These are phyloP conservation scores for Agrocybe chaxingu DNA, from an alignment of 768 basidiomycete genomes.

Conservation along the genomic window DNA sequence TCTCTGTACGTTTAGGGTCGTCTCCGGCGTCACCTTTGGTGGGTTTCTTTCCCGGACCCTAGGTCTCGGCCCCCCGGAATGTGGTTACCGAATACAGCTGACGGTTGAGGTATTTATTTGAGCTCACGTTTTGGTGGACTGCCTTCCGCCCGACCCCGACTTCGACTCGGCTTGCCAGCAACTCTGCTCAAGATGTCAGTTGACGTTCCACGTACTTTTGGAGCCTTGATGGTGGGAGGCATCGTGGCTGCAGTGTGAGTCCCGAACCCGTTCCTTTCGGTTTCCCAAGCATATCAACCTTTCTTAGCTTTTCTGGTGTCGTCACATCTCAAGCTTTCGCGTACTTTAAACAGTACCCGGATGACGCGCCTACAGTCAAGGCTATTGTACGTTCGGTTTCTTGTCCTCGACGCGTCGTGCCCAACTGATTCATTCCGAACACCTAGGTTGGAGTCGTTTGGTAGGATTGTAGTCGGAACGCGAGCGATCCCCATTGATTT, in stretches of 20 bases:
- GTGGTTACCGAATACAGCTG: no score
- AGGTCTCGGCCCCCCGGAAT: no score
- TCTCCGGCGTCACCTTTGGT: no score
- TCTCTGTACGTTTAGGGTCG: no score
- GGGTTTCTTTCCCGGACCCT: no score
- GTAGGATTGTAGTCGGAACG: background rate
- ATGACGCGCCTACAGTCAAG: conserved; percentile 27
- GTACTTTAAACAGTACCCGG: conserved; percentile 36
- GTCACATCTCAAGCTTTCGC: conserved; percentile 33
- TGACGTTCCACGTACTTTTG: conserved; percentile 30
- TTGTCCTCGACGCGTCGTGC: background rate
- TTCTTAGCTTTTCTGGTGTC: conserved; percentile 35
- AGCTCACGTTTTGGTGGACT: no score
- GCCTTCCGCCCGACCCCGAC: no score
- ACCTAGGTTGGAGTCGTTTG: conserved; percentile 21
- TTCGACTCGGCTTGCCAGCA: no score
- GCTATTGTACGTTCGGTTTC: conserved; percentile 24
- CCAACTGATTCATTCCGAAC: background rate
- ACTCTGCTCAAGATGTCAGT: conserved; percentile 6
- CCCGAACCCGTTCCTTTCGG: background rate
- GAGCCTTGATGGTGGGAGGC: conserved; percentile 38
- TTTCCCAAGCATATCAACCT: background rate
- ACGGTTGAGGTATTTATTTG: no score
- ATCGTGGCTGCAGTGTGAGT: conserved; percentile 35
- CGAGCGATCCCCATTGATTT: background rate